phyloP scores from a whole-genome alignment of 495 filamentous ascomycete genomes.

The Aspergillus avenaceus region DNA sequence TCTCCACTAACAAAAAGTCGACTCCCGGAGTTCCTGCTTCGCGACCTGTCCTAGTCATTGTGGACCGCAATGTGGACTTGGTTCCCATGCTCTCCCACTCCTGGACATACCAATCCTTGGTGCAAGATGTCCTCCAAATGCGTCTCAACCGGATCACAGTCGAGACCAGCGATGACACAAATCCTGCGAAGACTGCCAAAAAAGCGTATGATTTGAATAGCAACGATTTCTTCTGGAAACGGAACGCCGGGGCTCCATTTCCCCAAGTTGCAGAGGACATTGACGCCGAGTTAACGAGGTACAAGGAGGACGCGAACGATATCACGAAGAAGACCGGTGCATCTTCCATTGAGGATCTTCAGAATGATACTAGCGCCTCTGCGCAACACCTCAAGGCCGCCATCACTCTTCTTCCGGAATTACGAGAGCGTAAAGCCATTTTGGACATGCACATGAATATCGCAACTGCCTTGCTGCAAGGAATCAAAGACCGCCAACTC shows the following conservation, averaged over 20 bases:
- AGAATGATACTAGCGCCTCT: slow-evolving; percentile 81
- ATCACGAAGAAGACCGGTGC: slow-evolving; percentile 94
- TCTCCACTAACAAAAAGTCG: slow-evolving; percentile 53
- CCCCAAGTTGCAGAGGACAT: slow-evolving; percentile 97
- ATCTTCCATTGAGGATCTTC: slow-evolving; percentile 87
- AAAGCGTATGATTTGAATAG: slow-evolving; percentile 85
- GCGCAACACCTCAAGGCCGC: slow-evolving; percentile 94
- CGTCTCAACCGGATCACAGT: slow-evolving; percentile 95
- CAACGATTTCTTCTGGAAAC: slow-evolving; percentile 96
- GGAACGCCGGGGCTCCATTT: slow-evolving; percentile 89
- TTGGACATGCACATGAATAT: slow-evolving; percentile 99
- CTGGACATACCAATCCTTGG: slow-evolving; percentile 97
- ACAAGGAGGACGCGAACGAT: slow-evolving; percentile 92
- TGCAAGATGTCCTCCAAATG: slow-evolving; percentile 92
- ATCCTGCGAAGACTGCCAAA: slow-evolving; percentile 68
- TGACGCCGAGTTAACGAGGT: slow-evolving; percentile 83
- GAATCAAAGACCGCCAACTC: slow-evolving; percentile 89
- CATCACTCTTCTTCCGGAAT: slow-evolving; percentile 86
- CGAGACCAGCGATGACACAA: slow-evolving; percentile 72
- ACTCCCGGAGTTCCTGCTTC: slow-evolving; percentile 61
- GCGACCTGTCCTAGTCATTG: slow-evolving; percentile 79
- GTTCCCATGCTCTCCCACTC: slow-evolving; percentile 99
- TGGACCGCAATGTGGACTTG: slow-evolving; percentile 92
- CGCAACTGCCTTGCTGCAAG: slow-evolving; percentile 75
- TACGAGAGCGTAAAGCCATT: slow-evolving; percentile 84